Evolutionary conservation across 306 rosid genomes (phyloP), one percentile per base, ranked within the genome.

Genomic region (Hylodesmum podocarpum): DNA sequence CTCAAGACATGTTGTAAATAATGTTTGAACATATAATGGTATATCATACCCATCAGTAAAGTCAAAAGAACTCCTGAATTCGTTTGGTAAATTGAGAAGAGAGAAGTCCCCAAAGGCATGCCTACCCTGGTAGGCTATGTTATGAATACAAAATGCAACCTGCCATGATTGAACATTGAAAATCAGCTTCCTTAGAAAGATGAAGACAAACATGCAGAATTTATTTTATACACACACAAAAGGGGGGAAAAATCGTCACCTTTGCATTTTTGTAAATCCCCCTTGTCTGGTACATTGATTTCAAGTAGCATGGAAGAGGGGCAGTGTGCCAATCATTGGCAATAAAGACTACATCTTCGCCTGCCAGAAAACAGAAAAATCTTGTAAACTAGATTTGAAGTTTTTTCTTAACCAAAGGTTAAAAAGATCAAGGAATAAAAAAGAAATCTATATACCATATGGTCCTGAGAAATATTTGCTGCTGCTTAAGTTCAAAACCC

Each of bases 311-410:
- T 3, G 97, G 88, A 47, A 91, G 73, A 19, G 85, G 86, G 21
- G 93, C 90, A 40, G 86, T 84, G 86, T 91, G 97, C 97, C 97
- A 91, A 80, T 91, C 97, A 25, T 91, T 91, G 58, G 87, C 85
- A 72, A 91, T 27, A 33, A 91, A 89, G 53, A 91, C 57, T 9
- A 91, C 89, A 76, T 89, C 91, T 80, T 91, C 95, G 1, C 95
- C 97, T 89, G 90, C n/a, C 8, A 16, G 37, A 55, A 80, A 46
- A 54, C 39, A 57, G 36, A 37, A 46, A 54, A 81, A 24, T 10
- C 63, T 68, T 78, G 79, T 63, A 43, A 81, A 21, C 27, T 25
- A 50, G 27, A 59, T 47, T 78, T 21, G 1, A 72, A 25, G 54
- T 13, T 74, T 28, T 33, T 25, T 13, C 27, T 36, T 19, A 54